phyloP scores from a whole-genome alignment of 169 alveolate genomes.

The Plasmodium vivax region DNA sequence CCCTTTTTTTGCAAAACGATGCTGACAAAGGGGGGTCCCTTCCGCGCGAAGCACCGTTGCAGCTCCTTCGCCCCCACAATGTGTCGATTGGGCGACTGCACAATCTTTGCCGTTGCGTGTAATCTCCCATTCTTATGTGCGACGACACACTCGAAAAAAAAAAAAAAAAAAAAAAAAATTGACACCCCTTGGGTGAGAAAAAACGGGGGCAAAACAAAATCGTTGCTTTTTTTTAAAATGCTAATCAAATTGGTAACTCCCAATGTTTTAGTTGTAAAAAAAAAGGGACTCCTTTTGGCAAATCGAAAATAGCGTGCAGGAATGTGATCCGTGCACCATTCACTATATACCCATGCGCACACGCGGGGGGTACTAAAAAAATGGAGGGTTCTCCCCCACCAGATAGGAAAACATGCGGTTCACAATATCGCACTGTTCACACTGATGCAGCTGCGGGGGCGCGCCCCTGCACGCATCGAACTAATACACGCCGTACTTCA shows the following conservation, averaged over 20 bases:
- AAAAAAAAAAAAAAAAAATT: not conserved
- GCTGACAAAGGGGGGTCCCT: not conserved
- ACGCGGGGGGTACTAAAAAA: not conserved
- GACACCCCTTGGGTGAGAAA: not conserved
- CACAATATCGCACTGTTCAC: not conserved
- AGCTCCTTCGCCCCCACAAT: not conserved
- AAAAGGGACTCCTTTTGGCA: not conserved
- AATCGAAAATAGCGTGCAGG: not conserved
- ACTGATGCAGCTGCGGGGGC: not conserved
- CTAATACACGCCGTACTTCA: constrained; percentile 17
- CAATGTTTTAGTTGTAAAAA: not conserved
- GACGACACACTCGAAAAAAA: not conserved
- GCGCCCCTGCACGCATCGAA: not conserved
- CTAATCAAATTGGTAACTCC: not conserved
- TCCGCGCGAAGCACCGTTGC: not conserved
- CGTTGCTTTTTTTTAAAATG: not conserved
- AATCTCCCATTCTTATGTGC: not conserved
- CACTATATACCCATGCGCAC: not conserved
- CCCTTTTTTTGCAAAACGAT: not conserved
- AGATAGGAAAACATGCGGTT: not conserved
- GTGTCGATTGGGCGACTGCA: not conserved
- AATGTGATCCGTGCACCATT: not conserved
- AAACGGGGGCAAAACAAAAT: not conserved
- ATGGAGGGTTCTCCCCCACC: not conserved
- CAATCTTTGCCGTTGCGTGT: not conserved